Evolutionary conservation across 1,284 basidiomycete species (phyloP), one percentile per base, ranked within the genome.

Genomic region (Boletus nobilissimus): DNA sequence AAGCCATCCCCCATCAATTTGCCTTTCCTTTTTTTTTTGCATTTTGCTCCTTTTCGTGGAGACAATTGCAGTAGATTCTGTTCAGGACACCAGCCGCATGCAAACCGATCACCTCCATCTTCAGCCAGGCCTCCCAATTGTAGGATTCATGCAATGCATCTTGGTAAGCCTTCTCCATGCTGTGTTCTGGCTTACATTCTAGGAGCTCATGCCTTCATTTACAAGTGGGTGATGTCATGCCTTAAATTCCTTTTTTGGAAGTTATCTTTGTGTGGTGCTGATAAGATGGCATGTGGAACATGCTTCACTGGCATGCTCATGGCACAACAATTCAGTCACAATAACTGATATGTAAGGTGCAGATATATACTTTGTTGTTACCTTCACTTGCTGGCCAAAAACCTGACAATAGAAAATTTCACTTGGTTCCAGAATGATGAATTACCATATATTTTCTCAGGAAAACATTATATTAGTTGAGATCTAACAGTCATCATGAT

Each of bases 1-100:
- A 78, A 40, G n/a, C 78, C 77, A 75, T 79, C 69, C 10, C 72
- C 74, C 69, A 74, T 69, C 26, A 79, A 48, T 46, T 76, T 73
- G 9, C 51, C 51, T 54, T n/a, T 54, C 29, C 51, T 54, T n/a
- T 38, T n/a, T 39, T 38, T 70, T 78, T 63, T 3, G 9, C 39
- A 48, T 69, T 65, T 26, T 75, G 22, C 57, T 73, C 39, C 65
- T 64, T 75, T 69, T 79, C 77, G 26, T 39, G 26, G 8, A 57
- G 38, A 22, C 29, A 8, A 40, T 60, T 57, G n/a, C 69, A 60
- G 39, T 70, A 70, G 29, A 70, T 40, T 43, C 43, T 19, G 19
- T 46, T 46, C 10, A 46, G 19, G 19, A 46, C 43, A 46, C 43
- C 43, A 11, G 43, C 43, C 19, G 43, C 43, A 46, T 46, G 43